Evolutionary conservation across 495 filamentous ascomycete genomes (phyloP), one percentile per base, ranked within the genome.

Genomic region (Podospora pseudoanserina): DNA sequence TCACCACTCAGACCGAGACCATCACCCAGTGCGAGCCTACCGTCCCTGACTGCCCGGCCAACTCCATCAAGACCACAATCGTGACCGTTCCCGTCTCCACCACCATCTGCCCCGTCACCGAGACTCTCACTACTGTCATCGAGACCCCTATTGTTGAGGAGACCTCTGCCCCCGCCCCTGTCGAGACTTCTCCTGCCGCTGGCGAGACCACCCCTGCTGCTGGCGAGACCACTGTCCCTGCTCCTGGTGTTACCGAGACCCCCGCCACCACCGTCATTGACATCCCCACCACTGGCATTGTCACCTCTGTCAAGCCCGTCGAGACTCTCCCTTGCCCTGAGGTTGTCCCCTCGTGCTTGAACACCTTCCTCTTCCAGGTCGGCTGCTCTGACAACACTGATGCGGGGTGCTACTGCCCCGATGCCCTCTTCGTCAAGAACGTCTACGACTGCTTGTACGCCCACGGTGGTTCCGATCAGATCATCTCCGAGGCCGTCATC

Each of bases 381-480:
- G 85, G 86, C 78, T 97, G 94, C 87, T 83, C 78, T 68, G 91
- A 92, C 82, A 97, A 96, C 88, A 87, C 90, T 60, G 91, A 96
- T 72, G 78, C 85, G 49, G 76, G 81, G 68, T 98, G 95, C 88
- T 98, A 90, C 88, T 98, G 94, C 87, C 89, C 91, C 65, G 84
- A 91, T 71, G 78, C 83, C 60, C 75, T 85, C 64, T 94, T 96
- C 81, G 91, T 92, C 75, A 84, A 86, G 75, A 91, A 90, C 77
- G 88, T 97, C 75, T 92, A 90, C 74, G 84, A 86, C 66, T 98
- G 94, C 81, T 83, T 97, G 69, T 86, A 88, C 71, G 84, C 93
- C 68, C 90, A 92, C 85, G 89, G 90, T 68, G 81, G 84, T 68
- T 85, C 86, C 60, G 80, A 89, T 63, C 74, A 78, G n/a, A 86